Conservation (phyloP, 2,329 filamentous ascomycete species). For the Fusarium lyarnte region DNA sequence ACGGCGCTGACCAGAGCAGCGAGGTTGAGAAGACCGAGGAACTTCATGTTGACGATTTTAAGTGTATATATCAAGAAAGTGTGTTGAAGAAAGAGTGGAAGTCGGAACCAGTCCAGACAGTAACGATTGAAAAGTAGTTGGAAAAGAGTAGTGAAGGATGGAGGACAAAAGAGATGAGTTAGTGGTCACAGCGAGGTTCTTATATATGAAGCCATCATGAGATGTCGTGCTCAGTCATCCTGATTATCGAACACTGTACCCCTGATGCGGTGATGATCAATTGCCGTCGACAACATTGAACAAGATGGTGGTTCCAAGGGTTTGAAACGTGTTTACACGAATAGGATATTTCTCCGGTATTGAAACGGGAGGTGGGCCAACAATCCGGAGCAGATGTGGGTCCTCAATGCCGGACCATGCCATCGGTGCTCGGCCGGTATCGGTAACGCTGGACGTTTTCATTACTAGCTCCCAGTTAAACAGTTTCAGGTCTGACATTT, state of each 20-base stretch:
- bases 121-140: slow-evolving; percentile 34
- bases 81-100: slow-evolving; percentile 23
- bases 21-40: slow-evolving; percentile 45
- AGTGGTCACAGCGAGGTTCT: background rate
- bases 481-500: background rate
- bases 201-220: slow-evolving; percentile 36
- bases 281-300: background rate
- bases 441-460: background rate
- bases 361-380: slow-evolving; percentile 23
- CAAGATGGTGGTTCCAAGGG: slow-evolving; percentile 1
- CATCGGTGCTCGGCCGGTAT: background rate
- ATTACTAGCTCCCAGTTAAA: background rate
- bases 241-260: slow-evolving; percentile 7
- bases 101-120: slow-evolving; percentile 32
- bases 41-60: slow-evolving; percentile 45
- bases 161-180: background rate
- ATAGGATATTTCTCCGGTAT: slow-evolving; percentile 37
- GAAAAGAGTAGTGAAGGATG: slow-evolving; percentile 21
- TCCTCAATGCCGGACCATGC: background rate
- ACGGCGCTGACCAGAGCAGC: slow-evolving; percentile 45
- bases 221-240: background rate
- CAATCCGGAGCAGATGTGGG: slow-evolving; percentile 3
- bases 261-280: slow-evolving; percentile 13
- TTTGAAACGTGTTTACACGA: slow-evolving; percentile 33
- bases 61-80: background rate